These are phyloP conservation scores for Fusarium illudens DNA, from an alignment of 2,329 filamentous ascomycete species.

Conservation along the genomic window DNA sequence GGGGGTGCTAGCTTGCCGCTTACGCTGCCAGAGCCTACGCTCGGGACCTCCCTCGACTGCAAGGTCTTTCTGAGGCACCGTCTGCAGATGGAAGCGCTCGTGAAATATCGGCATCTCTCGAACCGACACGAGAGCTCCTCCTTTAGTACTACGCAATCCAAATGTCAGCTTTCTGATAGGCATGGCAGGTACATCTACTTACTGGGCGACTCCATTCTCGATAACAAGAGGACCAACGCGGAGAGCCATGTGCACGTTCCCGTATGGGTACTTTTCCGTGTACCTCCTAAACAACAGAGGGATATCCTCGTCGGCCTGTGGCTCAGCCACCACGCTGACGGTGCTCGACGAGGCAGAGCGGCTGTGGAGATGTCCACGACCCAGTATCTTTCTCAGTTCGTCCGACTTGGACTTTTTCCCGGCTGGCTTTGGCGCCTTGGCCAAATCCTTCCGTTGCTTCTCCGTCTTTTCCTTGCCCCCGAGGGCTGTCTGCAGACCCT, in stretches of 20 bases:
- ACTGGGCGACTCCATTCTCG: constrained; percentile 51
- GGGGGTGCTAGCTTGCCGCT: background rate
- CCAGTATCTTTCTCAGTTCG: background rate
- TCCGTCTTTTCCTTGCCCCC: constrained; percentile 13
- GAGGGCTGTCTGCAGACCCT: constrained; percentile 25
- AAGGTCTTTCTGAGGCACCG: constrained; percentile 21
- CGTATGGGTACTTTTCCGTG: constrained; percentile 48
- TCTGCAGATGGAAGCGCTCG: constrained; percentile 35
- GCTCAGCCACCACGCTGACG: constrained; percentile 22
- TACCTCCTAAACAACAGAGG: constrained; percentile 44
- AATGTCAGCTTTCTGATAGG: background rate
- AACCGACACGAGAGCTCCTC: constrained; percentile 41
- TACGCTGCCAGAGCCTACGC: constrained; percentile 23
- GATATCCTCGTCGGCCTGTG: constrained; percentile 37
- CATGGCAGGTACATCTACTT: constrained; percentile 16
- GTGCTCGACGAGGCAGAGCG: constrained; percentile 18
- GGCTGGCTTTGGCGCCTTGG: background rate
- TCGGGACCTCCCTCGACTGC: constrained; percentile 24
- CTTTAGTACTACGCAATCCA: constrained; percentile 28
- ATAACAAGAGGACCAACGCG: constrained; percentile 51
- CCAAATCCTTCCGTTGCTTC: background rate
- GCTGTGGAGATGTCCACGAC: constrained; percentile 1
- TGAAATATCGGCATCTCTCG: constrained; percentile 33
- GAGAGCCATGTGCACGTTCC: constrained; percentile 52
- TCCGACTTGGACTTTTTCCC: constrained; percentile 5